These are phyloP conservation scores for Pyricularia sp. DNA, from an alignment of 2,329 filamentous ascomycete genomes.

Conservation along the genomic window DNA sequence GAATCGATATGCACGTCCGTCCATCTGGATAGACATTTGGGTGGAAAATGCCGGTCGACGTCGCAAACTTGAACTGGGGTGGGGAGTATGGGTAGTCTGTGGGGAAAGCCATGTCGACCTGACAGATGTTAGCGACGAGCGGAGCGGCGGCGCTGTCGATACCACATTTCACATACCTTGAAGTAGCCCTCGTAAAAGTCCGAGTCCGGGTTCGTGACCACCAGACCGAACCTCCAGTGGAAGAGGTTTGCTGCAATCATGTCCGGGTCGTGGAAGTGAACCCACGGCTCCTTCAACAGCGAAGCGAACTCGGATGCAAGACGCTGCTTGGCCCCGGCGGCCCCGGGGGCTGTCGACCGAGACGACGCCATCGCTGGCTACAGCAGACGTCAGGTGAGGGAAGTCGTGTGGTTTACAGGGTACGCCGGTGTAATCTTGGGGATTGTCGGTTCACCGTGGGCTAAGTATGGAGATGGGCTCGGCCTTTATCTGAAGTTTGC, in stretches of 20 bases:
- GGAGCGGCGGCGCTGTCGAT: not conserved
- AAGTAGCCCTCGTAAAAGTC: constrained; percentile 89
- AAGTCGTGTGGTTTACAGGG: not conserved
- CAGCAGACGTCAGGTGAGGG: not conserved
- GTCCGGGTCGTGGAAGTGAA: constrained; percentile 60
- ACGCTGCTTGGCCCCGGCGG: constrained; percentile 54
- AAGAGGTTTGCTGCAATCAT: constrained; percentile 52
- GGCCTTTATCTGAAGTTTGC: not conserved
- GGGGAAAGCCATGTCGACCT: constrained; percentile 78
- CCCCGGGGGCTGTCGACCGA: constrained; percentile 3
- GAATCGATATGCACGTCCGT: constrained; percentile 88
- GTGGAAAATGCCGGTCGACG: constrained; percentile 57
- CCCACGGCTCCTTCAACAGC: constrained; percentile 83
- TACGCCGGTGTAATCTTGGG: not conserved
- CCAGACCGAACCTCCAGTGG: constrained; percentile 75
- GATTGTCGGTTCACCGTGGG: not conserved
- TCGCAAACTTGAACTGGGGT: constrained; percentile 73
- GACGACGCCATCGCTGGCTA: not conserved
- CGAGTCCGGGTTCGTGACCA: constrained; percentile 86
- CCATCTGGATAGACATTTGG: constrained; percentile 91
- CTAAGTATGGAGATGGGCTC: not conserved
- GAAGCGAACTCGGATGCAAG: constrained; percentile 80
- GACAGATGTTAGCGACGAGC: constrained; percentile 17
- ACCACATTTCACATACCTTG: constrained; percentile 35
- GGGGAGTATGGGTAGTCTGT: constrained; percentile 82